Conservation (phyloP, 768 basidiomycete genomes). For the Boletus tomentosulus region DNA sequence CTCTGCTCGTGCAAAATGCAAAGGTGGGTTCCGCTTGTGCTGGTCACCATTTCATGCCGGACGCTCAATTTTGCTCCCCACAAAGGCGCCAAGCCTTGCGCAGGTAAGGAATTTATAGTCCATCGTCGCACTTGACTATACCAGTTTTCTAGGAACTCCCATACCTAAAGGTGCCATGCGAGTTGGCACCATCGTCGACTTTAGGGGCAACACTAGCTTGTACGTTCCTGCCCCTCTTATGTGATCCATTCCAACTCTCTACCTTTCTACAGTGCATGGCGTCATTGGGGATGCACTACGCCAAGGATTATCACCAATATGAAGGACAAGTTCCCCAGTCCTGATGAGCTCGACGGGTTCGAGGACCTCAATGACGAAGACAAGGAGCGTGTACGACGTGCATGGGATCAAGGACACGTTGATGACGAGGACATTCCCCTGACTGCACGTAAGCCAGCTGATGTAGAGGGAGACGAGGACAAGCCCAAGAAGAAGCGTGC, state of each 20-base stretch:
- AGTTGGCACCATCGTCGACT: slow-evolving; percentile 70
- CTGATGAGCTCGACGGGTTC: slow-evolving; percentile 80
- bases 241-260: not conserved
- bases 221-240: slow-evolving; percentile 31
- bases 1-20: slow-evolving; percentile 70
- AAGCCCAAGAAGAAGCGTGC: slow-evolving; percentile 52
- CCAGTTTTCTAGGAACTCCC: slow-evolving; percentile 47
- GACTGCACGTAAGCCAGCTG: slow-evolving; percentile 57
- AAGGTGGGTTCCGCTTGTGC: slow-evolving; percentile 45
- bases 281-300: slow-evolving; percentile 90
- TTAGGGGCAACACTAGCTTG: slow-evolving; percentile 68
- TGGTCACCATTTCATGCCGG: slow-evolving; percentile 12
- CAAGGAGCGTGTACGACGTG: slow-evolving; percentile 63
- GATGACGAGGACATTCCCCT: slow-evolving; percentile 82
- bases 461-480: slow-evolving; percentile 46
- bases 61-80: slow-evolving; percentile 17
- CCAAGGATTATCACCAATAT: slow-evolving; percentile 64
- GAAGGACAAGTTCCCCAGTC: slow-evolving; percentile 53
- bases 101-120: slow-evolving; percentile 40
- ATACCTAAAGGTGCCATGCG: slow-evolving; percentile 73
- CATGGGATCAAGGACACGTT: slow-evolving; percentile 75
- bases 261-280: slow-evolving; percentile 56
- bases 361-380: slow-evolving; percentile 69
- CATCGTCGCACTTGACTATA: slow-evolving; percentile 6
- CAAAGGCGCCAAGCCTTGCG: slow-evolving; percentile 74